Conservation (phyloP, 495 filamentous ascomycete species). For the Hypomontagnella submonticulosa region DNA sequence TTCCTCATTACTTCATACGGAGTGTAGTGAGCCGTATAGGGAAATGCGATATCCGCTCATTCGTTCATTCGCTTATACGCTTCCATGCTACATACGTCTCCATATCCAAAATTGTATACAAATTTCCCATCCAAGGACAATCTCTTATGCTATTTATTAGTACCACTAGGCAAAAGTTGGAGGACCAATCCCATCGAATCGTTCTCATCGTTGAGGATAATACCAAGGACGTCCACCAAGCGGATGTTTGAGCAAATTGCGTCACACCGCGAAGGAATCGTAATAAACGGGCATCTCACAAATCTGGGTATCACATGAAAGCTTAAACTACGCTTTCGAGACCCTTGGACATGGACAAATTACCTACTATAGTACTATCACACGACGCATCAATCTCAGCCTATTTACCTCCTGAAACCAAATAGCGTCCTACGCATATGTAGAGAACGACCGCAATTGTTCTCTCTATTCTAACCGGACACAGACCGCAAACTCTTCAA, state of each 20-base stretch:
- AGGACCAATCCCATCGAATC: not conserved
- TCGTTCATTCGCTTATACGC: slow-evolving; percentile 4
- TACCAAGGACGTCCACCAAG: slow-evolving; percentile 17
- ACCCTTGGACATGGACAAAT: too few relatives aligned
- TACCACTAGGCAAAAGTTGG: slow-evolving; percentile 7
- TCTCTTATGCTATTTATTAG: slow-evolving; percentile 1
- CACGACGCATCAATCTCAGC: not conserved
- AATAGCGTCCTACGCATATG: not conserved
- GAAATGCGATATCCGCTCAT: slow-evolving; percentile 26
- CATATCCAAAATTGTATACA: not conserved
- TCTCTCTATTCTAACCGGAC: not conserved
- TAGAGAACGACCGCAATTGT: too few relatives aligned
- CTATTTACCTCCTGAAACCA: slow-evolving; percentile 1
- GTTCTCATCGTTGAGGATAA: slow-evolving; percentile 6
- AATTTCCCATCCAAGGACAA: too few relatives aligned
- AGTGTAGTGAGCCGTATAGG: slow-evolving; percentile 14
- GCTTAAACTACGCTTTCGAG: slow-evolving; percentile 9
- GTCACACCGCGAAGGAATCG: slow-evolving; percentile 3
- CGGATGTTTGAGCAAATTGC: slow-evolving; percentile 12
- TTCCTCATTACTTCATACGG: not conserved
- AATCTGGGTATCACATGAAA: slow-evolving; percentile 6
- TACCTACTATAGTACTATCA: too few relatives aligned
- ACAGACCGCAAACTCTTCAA: slow-evolving; percentile 1
- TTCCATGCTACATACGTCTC: slow-evolving; percentile 1
- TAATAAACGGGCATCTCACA: slow-evolving; percentile 18